Evolutionary conservation across 108 stramenopile genomes (phyloP).

Genomic region (Skeletonema costatum): DNA sequence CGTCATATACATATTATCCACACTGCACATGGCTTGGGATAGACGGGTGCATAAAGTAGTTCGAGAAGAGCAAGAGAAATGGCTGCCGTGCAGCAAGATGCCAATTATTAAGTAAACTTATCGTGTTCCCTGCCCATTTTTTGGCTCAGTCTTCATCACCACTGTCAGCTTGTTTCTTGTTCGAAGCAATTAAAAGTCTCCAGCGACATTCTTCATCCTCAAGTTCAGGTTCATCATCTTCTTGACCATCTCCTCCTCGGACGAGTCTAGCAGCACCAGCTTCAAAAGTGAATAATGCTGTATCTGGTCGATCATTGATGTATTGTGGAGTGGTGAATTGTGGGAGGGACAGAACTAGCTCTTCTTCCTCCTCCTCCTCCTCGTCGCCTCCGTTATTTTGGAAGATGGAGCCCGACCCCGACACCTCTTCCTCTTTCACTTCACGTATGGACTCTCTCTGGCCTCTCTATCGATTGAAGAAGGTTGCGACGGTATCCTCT

Average conservation of each 20-base stretch:
- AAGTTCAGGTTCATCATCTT: neutral
- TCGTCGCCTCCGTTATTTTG: constrained; percentile 3
- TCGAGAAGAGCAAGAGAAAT: too few species aligned
- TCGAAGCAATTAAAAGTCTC: neutral
- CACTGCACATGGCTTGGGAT: too few species aligned
- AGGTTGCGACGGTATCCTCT: too few species aligned
- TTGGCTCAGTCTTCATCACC: neutral
- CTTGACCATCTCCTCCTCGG: neutral
- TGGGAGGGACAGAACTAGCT: constrained; percentile 35
- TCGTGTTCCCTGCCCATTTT: too few species aligned
- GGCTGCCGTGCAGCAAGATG: too few species aligned
- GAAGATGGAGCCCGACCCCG: neutral
- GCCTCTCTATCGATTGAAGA: too few species aligned
- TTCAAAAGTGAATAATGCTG: constrained; percentile 1
- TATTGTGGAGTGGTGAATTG: constrained; percentile 27
- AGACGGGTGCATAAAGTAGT: too few species aligned
- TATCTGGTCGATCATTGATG: constrained; percentile 21
- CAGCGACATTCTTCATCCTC: neutral
- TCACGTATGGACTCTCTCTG: neutral
- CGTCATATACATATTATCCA: too few species aligned
- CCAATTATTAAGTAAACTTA: too few species aligned
- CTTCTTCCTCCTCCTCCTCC: constrained; percentile 33
- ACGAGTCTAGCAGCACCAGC: neutral
- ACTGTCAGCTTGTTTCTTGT: neutral
- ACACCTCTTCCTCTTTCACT: neutral